phyloP scores from a whole-genome alignment of 768 basidiomycete species.

The Boletus rex-veris region DNA sequence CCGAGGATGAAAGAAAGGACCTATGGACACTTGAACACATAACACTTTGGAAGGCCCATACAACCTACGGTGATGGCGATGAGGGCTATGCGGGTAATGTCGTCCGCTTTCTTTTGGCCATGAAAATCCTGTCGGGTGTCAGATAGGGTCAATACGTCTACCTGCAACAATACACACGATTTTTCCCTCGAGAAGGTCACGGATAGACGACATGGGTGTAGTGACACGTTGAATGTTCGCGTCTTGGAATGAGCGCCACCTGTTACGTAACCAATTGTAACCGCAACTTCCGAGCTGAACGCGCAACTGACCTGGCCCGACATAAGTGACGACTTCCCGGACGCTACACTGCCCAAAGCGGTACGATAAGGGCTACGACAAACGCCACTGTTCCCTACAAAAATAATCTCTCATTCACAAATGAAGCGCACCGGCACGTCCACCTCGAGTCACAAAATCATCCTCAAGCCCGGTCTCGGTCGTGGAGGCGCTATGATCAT shows the following conservation, averaged over 20 bases:
- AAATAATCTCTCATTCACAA: neutral
- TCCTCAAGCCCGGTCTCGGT: slow-evolving; percentile 38
- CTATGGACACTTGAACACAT: slow-evolving; percentile 8
- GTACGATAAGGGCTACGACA: neutral
- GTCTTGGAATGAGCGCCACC: neutral
- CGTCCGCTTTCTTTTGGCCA: slow-evolving; percentile 28
- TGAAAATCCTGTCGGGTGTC: slow-evolving; percentile 28
- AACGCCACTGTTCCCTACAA: neutral
- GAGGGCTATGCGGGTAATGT: slow-evolving; percentile 22
- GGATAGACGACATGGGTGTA: slow-evolving; percentile 22
- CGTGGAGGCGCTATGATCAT: slow-evolving; percentile 27
- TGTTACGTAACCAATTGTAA: slow-evolving; percentile 17
- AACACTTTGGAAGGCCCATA: neutral
- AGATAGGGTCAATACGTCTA: neutral
- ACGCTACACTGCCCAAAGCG: no score
- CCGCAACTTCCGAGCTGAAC: no score
- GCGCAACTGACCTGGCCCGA: no score
- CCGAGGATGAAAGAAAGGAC: slow-evolving; percentile 30
- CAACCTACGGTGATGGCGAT: slow-evolving; percentile 24
- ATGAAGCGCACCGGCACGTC: slow-evolving; percentile 26
- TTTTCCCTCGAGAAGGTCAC: slow-evolving; percentile 30
- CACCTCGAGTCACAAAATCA: slow-evolving; percentile 35
- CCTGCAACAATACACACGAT: slow-evolving; percentile 19
- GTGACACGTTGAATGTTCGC: slow-evolving; percentile 6
- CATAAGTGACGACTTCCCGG: no score